Base-by-base conservation (phyloP, 805 yeast species). In the Ogataea pignaliae region DNA sequence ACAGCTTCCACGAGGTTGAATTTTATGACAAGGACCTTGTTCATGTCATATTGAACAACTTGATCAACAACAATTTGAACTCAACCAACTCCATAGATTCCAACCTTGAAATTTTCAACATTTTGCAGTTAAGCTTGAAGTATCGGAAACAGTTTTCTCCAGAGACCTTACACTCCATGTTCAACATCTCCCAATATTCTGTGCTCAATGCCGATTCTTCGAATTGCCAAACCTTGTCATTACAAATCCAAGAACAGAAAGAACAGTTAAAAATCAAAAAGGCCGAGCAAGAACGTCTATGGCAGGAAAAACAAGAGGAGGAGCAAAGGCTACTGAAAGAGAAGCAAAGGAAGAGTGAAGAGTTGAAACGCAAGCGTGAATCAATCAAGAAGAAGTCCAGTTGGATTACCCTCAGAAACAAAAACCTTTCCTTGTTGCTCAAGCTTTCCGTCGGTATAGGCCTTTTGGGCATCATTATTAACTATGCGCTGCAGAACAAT, bases 41-140 rank as follows among this genome's bases (percentile, higher is more conserved):
- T 34, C 66, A 63, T 39, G 52, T 50, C 8, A 55, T 57, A 1
- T 44, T 65, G 36, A 53, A 50, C 32, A 63, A 60, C 32, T 48
- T 61, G 17, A 54, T 64, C 28, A 51, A 48, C 29, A 55, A 51
- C 30, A 59, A 61, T 43, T 43, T 63, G 14, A 59, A 53, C 26
- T 43, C 40, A 3, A 47, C 43, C 1, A 52, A 47, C 32, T 48
- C 56, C 9, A 40, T 51, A n/a, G 60, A 55, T 38, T 53, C 59
- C 1, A 49, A 53, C 29, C 41, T 47, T 6, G 61, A 62, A 38
- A 40, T 63, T 10, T 52, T 46, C 29, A 54, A 53, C 31, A 58
- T 65, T 30, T 42, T 62, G n/a, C 56, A 55, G 36, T 34, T 56
- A 29, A 49, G 60, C 36, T 11, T 39, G 8, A 40, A 39, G 21